A percentile compares a stretch with the other conserved stretches of the same genome.
Conservation (phyloP, 2,329 filamentous ascomycete species). For the Tolypocladium sp. region DNA sequence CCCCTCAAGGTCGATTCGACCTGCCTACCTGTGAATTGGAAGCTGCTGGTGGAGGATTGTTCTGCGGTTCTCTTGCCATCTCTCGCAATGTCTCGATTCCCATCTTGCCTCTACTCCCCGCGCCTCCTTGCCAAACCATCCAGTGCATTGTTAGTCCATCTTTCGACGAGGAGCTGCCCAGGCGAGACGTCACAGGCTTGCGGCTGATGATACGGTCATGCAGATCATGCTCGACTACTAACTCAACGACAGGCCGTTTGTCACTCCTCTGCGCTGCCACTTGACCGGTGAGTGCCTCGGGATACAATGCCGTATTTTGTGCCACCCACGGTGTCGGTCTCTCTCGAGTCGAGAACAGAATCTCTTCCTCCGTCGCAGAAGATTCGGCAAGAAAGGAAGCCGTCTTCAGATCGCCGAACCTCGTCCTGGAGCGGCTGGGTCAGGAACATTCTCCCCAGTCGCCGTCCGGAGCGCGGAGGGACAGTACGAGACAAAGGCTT, state of each 20-base stretch:
- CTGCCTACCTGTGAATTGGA: neutral
- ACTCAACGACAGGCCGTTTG: neutral
- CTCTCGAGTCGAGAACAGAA: constrained; percentile 6
- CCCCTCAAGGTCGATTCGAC: neutral
- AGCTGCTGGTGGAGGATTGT: neutral
- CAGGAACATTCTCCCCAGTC: constrained; percentile 36
- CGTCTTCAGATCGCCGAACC: constrained; percentile 1
- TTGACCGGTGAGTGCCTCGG: neutral
- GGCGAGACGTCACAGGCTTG: neutral
- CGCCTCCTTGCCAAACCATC: neutral
- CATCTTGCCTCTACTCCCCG: neutral
- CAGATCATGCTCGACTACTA: neutral
- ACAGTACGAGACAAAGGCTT: constrained; percentile 27
- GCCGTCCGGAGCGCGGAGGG: constrained; percentile 40
- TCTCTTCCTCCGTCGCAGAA: neutral
- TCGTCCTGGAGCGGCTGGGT: constrained; percentile 30
- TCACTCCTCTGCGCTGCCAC: neutral
- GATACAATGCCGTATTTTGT: constrained; percentile 13
- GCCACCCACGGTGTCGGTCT: constrained; percentile 7
- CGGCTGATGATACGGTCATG: too few relatives aligned
- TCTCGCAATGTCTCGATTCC: too few relatives aligned
- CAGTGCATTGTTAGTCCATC: neutral
- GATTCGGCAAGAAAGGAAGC: neutral
- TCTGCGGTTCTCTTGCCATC: neutral
- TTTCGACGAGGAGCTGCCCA: neutral